Evolutionary conservation across 257 asterid species (phyloP).

Genomic region (Marsdenia floribunda): DNA sequence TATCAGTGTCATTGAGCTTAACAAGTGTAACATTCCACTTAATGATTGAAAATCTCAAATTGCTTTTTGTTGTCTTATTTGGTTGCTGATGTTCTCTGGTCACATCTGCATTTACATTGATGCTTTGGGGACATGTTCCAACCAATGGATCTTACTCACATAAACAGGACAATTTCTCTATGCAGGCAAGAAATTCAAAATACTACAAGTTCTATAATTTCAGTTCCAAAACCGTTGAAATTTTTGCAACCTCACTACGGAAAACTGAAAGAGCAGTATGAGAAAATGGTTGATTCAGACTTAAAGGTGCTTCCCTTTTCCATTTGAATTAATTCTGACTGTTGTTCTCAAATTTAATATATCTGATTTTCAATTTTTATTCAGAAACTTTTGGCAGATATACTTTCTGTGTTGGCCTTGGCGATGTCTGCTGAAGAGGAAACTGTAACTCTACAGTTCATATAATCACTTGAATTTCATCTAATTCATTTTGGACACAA

Average conservation of each 20-base stretch:
- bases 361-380: conserved; percentile 4
- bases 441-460: conserved; percentile 43
- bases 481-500: background rate
- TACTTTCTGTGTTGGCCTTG: conserved; percentile 93
- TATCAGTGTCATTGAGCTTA: background rate
- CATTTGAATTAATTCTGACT: background rate
- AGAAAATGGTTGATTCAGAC: conserved; percentile 61
- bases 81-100: background rate
- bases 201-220: conserved; percentile 96
- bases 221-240: conserved; percentile 94
- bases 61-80: background rate
- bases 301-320: conserved; percentile 48
- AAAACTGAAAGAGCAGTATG: conserved; percentile 66
- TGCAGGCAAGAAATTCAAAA: conserved; percentile 85
- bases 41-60: background rate
- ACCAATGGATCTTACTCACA: background rate
- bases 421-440: conserved; percentile 98
- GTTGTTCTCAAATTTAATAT: background rate
- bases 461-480: background rate
- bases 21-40: background rate
- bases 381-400: conserved; percentile 81
- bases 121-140: background rate
- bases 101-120: background rate
- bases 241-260: conserved; percentile 95
- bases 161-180: conserved; percentile 9